Conservation (phyloP, 805 yeast species). For the Yarrowia divulgata region DNA sequence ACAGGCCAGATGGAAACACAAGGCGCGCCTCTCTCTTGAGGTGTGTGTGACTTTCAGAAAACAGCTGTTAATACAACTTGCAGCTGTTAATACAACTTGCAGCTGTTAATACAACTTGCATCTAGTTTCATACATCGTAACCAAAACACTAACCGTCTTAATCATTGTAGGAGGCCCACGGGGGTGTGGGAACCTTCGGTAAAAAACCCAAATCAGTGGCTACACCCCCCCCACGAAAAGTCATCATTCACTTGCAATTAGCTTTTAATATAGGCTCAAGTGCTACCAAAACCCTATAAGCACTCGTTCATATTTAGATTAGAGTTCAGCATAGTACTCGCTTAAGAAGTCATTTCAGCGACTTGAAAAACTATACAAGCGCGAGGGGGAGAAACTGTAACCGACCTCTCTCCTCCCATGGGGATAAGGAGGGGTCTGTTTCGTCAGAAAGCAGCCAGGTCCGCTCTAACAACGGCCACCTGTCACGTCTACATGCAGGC, state of each 20-base stretch:
- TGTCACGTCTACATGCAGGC: too few species aligned
- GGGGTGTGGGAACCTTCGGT: background rate
- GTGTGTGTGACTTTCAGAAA: too few species aligned
- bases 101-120: slow-evolving; percentile 15
- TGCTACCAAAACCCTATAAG: background rate
- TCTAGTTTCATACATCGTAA: slow-evolving; percentile 1
- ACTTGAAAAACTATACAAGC: background rate
- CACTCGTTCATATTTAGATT: background rate
- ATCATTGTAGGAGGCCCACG: background rate
- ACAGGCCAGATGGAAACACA: too few species aligned
- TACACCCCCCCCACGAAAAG: background rate
- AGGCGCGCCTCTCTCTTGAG: too few species aligned
- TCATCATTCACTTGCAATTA: background rate
- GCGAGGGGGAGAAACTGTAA: background rate
- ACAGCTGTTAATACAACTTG: slow-evolving; percentile 14
- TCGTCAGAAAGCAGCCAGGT: too few species aligned
- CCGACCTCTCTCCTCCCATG: background rate
- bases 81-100: slow-evolving; percentile 16
- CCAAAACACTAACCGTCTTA: slow-evolving; percentile 3
- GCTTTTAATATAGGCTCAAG: background rate
- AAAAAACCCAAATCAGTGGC: background rate
- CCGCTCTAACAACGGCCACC: too few species aligned
- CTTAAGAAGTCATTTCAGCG: slow-evolving; percentile 5
- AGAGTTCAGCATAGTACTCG: background rate
- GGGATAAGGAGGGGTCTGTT: background rate